Conservation (phyloP, 169 alveolate species). For the Theileria annulata region DNA sequence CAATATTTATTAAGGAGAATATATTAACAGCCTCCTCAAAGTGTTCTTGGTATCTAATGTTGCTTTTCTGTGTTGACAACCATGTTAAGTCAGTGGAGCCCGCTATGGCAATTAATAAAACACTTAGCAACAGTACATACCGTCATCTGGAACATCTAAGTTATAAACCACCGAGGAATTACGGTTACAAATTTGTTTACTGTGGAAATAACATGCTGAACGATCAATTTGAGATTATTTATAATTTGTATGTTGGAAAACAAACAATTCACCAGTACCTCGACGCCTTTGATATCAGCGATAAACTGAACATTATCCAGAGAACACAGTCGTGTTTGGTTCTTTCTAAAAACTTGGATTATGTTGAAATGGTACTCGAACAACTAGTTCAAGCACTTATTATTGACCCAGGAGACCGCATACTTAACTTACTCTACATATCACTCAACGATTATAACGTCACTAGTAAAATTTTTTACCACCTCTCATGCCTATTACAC, state of each 20-base stretch:
- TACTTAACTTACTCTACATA: slow-evolving; percentile 34
- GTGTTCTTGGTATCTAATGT: slow-evolving; percentile 18
- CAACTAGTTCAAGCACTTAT: slow-evolving; percentile 56
- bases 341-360: slow-evolving; percentile 28
- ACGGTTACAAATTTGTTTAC: background rate
- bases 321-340: slow-evolving; percentile 60
- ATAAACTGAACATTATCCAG: slow-evolving; percentile 46
- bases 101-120: slow-evolving; percentile 1
- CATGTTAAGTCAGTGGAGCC: slow-evolving; percentile 20
- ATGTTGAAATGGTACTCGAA: slow-evolving; percentile 33
- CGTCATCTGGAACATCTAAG: background rate
- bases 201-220: background rate
- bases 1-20: slow-evolving; percentile 1
- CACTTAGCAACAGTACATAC: background rate
- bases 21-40: slow-evolving; percentile 1
- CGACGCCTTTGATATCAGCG: slow-evolving; percentile 19
- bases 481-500: slow-evolving; percentile 48
- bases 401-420: slow-evolving; percentile 64
- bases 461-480: slow-evolving; percentile 29
- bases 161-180: background rate
- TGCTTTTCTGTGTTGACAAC: slow-evolving; percentile 8
- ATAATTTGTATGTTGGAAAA: slow-evolving; percentile 31
- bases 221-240: slow-evolving; percentile 17
- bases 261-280: slow-evolving; percentile 28
- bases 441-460: slow-evolving; percentile 19